These are phyloP conservation scores for Angophora floribunda DNA, from an alignment of 345 rosid genomes.

Conservation along the genomic window DNA sequence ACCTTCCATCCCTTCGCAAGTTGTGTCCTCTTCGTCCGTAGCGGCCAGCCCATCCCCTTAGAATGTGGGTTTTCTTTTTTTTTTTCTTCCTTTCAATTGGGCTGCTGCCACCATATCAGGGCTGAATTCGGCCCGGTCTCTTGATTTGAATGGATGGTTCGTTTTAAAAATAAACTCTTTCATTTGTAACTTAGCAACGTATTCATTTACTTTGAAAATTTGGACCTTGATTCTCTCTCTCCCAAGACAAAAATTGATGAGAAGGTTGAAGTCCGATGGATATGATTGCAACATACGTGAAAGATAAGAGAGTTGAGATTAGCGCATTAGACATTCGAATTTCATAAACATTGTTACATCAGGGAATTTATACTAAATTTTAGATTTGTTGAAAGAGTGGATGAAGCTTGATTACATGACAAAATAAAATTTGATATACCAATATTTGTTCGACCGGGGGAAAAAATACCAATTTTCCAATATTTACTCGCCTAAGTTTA, in stretches of 20 bases:
- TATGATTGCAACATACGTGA: fast-evolving
- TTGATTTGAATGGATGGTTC: not conserved
- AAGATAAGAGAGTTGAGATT: not conserved
- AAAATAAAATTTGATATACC: no score
- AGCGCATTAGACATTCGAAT: not conserved
- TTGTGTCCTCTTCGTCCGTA: not conserved
- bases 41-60: not conserved
- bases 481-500: not conserved
- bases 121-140: not conserved
- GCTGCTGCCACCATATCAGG: not conserved
- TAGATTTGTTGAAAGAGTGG: not conserved
- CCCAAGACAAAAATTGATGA: not conserved
- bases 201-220: not conserved
- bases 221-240: not conserved
- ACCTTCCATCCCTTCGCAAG: not conserved
- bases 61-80: not conserved
- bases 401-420: not conserved
- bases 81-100: not conserved
- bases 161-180: not conserved
- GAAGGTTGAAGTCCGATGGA: not conserved
- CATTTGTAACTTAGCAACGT: not conserved
- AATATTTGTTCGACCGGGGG: no score
- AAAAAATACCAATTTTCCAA: not conserved
- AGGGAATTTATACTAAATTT: not conserved
- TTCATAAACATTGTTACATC: not conserved